These are phyloP conservation scores for Backusella australiensis DNA, from an alignment of 192 early-diverging fungal genomes.

Conservation along the genomic window DNA sequence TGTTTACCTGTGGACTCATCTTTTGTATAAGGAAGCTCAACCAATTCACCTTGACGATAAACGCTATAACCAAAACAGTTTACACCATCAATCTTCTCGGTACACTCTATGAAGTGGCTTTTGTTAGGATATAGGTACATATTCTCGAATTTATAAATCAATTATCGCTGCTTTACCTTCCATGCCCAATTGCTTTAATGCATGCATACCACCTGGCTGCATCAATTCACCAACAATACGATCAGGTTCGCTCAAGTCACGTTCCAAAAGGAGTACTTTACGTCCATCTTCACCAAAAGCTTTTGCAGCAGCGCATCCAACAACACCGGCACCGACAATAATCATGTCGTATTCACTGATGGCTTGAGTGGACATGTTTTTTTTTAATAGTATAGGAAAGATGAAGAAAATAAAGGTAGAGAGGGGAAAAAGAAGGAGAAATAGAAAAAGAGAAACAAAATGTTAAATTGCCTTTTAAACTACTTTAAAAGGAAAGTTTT, in stretches of 20 bases:
- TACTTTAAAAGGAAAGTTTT: background rate
- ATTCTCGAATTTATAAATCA: background rate
- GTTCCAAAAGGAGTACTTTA: conserved; percentile 71
- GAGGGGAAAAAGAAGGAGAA: background rate
- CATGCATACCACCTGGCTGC: conserved; percentile 90
- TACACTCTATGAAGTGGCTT: conserved; percentile 47
- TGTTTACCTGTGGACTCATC: conserved; percentile 45
- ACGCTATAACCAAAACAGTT: conserved; percentile 85
- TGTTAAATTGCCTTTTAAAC: background rate
- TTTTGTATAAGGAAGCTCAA: conserved; percentile 73
- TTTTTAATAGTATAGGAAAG: background rate
- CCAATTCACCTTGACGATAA: conserved; percentile 42
- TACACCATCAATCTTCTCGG: conserved; percentile 86
- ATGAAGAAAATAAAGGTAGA: background rate
- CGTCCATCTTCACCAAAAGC: conserved; percentile 72
- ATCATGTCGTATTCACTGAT: conserved; percentile 67
- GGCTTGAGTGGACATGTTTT: background rate
- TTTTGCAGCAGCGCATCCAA: conserved; percentile 80
- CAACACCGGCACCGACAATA: conserved; percentile 89
- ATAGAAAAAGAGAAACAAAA: background rate
- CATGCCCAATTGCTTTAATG: conserved; percentile 76
- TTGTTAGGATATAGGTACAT: background rate
- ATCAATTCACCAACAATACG: conserved; percentile 96
- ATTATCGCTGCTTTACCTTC: conserved; percentile 35
- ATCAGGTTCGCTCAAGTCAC: conserved; percentile 91